phyloP scores from a whole-genome alignment of 352 stramenopile species.

The Phytopythium delawarense region DNA sequence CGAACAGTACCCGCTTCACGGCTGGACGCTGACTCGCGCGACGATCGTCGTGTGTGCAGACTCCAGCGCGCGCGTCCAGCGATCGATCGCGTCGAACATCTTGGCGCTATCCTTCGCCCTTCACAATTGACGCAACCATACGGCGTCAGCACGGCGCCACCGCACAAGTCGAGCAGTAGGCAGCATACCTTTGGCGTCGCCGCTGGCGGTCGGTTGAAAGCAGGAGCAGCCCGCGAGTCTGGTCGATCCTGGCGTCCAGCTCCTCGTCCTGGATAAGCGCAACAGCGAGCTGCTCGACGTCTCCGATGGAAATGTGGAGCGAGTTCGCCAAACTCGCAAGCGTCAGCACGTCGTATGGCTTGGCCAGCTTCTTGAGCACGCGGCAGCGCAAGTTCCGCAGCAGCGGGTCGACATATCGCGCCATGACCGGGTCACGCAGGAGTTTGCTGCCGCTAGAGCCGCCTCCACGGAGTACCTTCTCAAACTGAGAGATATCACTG shows the following conservation, averaged over 20 bases:
- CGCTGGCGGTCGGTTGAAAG: constrained; percentile 18
- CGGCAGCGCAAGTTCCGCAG: constrained; percentile 92
- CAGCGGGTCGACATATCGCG: constrained; percentile 87
- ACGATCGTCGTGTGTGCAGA: constrained; percentile 44
- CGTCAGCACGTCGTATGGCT: constrained; percentile 90
- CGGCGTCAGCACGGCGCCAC: constrained; percentile 5
- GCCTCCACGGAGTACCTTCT: constrained; percentile 66
- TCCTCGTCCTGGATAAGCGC: constrained; percentile 90
- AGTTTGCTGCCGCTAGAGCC: constrained; percentile 34
- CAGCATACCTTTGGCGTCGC: constrained; percentile 43
- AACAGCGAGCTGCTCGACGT: constrained; percentile 91
- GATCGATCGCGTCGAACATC: constrained; percentile 64
- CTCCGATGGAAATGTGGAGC: constrained; percentile 84
- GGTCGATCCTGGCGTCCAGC: constrained; percentile 90
- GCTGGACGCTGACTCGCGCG: constrained; percentile 28
- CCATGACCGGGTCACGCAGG: constrained; percentile 92
- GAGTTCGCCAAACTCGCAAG: constrained; percentile 82
- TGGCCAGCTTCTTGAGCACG: constrained; percentile 89
- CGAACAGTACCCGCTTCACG: constrained; percentile 9
- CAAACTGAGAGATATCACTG: constrained; percentile 93
- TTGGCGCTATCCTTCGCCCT: constrained; percentile 49
- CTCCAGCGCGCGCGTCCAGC: constrained; percentile 51
- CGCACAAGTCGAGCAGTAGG: not conserved
- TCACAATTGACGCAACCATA: not conserved
- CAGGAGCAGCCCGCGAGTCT: constrained; percentile 57